A percentile compares a stretch with the other conserved stretches of the same genome.
Evolutionary conservation across 140 eudicot genomes (phyloP).

Genomic region (Eryngium alpinum): DNA sequence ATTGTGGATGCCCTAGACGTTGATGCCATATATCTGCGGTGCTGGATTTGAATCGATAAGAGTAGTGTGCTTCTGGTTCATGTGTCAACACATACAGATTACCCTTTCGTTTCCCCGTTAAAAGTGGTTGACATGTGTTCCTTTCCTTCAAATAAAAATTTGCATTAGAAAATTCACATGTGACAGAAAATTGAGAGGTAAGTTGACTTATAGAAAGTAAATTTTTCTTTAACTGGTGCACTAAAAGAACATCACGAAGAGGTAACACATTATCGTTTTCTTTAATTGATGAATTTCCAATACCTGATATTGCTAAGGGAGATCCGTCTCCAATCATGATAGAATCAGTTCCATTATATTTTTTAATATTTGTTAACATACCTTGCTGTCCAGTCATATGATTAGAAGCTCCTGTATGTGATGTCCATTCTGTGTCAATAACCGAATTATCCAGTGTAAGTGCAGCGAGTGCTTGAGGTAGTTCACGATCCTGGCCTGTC

Average conservation of each 20-base stretch:
- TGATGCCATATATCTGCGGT: conserved; percentile 5
- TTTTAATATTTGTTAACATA: background rate
- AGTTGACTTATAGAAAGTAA: background rate
- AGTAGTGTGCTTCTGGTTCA: background rate
- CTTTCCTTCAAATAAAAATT: background rate
- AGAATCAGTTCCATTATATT: background rate
- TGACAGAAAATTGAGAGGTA: background rate
- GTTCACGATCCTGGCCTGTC: background rate
- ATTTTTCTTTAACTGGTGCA: background rate
- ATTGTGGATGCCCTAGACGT: background rate
- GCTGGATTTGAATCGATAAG: background rate
- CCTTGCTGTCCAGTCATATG: background rate
- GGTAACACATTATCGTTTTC: background rate
- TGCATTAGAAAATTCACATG: conserved; percentile 4
- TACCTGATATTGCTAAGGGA: background rate
- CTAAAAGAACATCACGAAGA: background rate
- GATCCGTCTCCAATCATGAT: background rate
- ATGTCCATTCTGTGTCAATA: background rate
- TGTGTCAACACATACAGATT: background rate
- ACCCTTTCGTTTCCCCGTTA: background rate
- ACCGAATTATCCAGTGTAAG: background rate
- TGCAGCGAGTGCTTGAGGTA: background rate
- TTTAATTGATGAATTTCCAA: background rate
- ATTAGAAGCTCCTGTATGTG: background rate
- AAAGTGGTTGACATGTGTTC: background rate